Evolutionary conservation across 495 filamentous ascomycete genomes (phyloP).

Genomic region (Talaromyces thailandensis): DNA sequence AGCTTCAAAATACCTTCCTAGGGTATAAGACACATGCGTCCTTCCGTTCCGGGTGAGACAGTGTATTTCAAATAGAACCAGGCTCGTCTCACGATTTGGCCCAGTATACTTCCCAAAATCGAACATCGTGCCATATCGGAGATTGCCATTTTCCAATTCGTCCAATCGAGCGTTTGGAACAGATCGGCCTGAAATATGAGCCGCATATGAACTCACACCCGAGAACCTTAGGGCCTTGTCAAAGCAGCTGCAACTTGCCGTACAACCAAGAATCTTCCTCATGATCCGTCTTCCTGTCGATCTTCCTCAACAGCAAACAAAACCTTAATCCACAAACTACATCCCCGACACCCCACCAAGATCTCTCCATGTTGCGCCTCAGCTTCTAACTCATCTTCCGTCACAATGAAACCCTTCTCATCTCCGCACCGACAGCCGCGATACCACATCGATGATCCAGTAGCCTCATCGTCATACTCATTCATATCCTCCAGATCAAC

Average conservation of each 20-base stretch:
- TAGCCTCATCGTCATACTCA: background rate
- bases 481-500: slow-evolving; percentile 76
- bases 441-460: slow-evolving; percentile 43
- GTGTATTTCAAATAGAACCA: background rate
- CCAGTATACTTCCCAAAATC: background rate
- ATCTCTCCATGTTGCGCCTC: slow-evolving; percentile 56
- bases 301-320: slow-evolving; percentile 46
- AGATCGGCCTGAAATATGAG: background rate
- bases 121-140: background rate
- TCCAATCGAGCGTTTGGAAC: background rate
- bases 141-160: background rate
- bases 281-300: background rate
- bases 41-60: background rate
- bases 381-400: slow-evolving; percentile 62
- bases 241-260: background rate
- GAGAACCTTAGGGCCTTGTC: background rate
- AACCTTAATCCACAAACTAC: slow-evolving; percentile 74
- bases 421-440: slow-evolving; percentile 75
- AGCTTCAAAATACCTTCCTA: background rate
- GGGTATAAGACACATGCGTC: background rate
- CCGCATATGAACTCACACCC: background rate
- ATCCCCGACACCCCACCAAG: slow-evolving; percentile 68
- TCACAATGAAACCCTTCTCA: slow-evolving; percentile 57
- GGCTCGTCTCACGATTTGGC: background rate
- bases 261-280: background rate